Evolutionary conservation across 371 early-diverging fungal species (phyloP), one percentile per base, ranked within the genome.

Genomic region (Lichtheimia corymbifera): DNA sequence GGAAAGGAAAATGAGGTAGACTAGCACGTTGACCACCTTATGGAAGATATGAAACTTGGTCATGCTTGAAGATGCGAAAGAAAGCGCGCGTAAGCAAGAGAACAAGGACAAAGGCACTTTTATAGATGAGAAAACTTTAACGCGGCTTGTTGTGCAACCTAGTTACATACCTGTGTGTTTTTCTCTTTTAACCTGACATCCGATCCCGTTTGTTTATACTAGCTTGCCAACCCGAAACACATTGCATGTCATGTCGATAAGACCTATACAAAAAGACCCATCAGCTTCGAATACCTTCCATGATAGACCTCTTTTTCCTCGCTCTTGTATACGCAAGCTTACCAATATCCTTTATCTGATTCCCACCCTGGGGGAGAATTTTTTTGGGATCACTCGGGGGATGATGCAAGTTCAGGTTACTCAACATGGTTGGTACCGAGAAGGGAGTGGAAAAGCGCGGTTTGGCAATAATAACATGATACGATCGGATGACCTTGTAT

Each of bases 21-120:
- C 89, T 30, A 89, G 42, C 42, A 88, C 83, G 77, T 91, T 91
- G 63, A 77, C 72, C 56, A 84, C 73, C 77, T 85, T 86, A 59
- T 81, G 83, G 63, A 68, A 70, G 59, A 77, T 66, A 51, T 80
- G 73, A 20, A 73, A 49, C 47, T 57, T 63, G 22, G 73, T 59
- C 73, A 73, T 73, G 53, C 17, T 59, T 41, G n/a, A 62, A 53
- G 27, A 63, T 53, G 24, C 5, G 25, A 6, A 55, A 50, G 18
- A 15, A 55, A 50, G 18, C 45, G 47, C 14, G 11, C 40, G 47
- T 47, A 25, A 49, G 47, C n/a, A 44, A 45, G 20, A 25, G 43
- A 15, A 30, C 14, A 58, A 58, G 28, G 25, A 6, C 27, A 28
- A 43, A 42, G 24, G 47, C 9, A 25, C 28, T 35, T 54, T 24